Evolutionary conservation across 2,329 filamentous ascomycete species (phyloP).

Genomic region (Diaporthe ampelina): DNA sequence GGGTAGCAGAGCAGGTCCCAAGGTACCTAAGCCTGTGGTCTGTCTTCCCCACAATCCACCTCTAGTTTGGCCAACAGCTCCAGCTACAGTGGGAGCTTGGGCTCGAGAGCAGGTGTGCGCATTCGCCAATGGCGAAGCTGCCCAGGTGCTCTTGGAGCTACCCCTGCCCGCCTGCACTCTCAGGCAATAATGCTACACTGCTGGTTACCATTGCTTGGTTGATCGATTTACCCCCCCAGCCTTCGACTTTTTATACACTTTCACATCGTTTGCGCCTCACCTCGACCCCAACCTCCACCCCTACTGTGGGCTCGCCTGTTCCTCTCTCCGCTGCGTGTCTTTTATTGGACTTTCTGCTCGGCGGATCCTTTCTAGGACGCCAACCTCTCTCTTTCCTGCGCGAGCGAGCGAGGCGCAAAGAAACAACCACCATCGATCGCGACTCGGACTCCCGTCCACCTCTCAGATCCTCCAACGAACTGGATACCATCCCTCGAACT

Average conservation of each 20-base stretch:
- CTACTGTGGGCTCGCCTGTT: background rate
- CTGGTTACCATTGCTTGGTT: background rate
- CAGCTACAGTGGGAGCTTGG: background rate
- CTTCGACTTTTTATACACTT: constrained; percentile 12
- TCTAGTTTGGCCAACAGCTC: background rate
- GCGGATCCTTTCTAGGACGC: background rate
- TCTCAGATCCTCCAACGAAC: background rate
- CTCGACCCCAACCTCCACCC: constrained; percentile 12
- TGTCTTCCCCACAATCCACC: background rate
- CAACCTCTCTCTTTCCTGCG: background rate
- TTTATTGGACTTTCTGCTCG: background rate
- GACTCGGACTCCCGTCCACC: background rate
- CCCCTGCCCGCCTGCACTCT: background rate
- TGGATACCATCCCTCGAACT: constrained; percentile 37
- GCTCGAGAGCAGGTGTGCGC: background rate
- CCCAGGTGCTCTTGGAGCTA: constrained; percentile 27
- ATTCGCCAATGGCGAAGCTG: constrained; percentile 20
- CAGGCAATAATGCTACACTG: background rate
- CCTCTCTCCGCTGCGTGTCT: background rate
- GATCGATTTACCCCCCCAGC: background rate
- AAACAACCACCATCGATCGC: background rate
- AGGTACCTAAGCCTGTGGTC: background rate
- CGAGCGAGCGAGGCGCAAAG: background rate
- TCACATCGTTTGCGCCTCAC: background rate
- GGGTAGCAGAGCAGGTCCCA: no score